A percentile compares a stretch with the other conserved stretches of the same genome.
Evolutionary conservation across 345 rosid species (phyloP).

Genomic region (Populus davidiana): DNA sequence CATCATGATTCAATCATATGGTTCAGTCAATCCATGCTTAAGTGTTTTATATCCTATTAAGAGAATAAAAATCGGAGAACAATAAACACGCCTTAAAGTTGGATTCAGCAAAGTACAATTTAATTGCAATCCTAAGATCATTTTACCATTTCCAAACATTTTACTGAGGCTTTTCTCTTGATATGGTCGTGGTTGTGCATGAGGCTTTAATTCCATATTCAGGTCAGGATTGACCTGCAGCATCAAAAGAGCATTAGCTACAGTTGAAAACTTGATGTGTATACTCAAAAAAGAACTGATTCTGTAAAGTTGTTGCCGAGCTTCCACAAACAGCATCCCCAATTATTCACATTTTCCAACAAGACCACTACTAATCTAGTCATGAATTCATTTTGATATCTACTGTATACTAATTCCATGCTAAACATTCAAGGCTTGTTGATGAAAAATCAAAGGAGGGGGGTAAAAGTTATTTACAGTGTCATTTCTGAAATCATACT

Average conservation of each 20-base stretch:
- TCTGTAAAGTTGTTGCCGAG: not conserved
- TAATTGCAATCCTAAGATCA: not conserved
- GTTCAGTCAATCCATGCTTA: not conserved
- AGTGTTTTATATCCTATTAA: not conserved
- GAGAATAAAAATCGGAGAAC: not conserved
- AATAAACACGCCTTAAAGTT: not conserved
- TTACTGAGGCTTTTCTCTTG: slow-evolving; percentile 96
- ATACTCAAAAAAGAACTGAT: too few species aligned
- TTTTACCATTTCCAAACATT: slow-evolving; percentile 97
- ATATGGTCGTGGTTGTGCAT: slow-evolving; percentile 95
- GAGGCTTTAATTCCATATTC: slow-evolving; percentile 85
- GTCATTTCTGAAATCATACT: slow-evolving; percentile 91
- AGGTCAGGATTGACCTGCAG: slow-evolving; percentile 89
- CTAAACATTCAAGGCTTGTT: too few species aligned
- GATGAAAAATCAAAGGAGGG: not conserved
- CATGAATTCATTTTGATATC: too few species aligned
- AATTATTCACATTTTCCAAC: not conserved
- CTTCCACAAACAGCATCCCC: not conserved
- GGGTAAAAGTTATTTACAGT: slow-evolving; percentile 38
- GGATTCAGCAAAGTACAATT: not conserved
- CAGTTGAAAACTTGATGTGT: not conserved
- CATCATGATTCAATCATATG: not conserved
- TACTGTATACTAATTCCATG: too few species aligned
- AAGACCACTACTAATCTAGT: not conserved
- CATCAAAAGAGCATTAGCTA: not conserved